These are phyloP conservation scores for Diaporthe ampelina DNA, from an alignment of 2,329 filamentous ascomycete genomes.

Conservation along the genomic window DNA sequence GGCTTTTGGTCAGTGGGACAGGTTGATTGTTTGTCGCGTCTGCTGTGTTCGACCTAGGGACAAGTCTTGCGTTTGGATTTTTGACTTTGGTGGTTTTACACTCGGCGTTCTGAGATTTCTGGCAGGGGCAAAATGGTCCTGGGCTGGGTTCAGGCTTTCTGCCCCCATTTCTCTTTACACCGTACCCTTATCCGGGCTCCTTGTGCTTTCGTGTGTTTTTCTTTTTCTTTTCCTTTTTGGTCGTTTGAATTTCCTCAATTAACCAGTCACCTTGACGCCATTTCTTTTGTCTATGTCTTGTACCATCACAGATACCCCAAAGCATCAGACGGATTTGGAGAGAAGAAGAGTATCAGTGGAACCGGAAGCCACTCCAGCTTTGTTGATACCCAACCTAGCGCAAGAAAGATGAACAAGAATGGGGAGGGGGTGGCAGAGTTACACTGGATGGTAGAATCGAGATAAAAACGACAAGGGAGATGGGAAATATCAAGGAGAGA, in stretches of 20 bases:
- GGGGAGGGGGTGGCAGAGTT: not conserved
- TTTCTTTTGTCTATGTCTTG: conserved; percentile 40
- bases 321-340: conserved; percentile 37
- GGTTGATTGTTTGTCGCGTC: conserved; percentile 1
- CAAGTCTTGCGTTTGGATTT: not conserved
- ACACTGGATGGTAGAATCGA: conserved; percentile 14
- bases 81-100: conserved; percentile 25
- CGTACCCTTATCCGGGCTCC: not conserved
- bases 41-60: conserved; percentile 22
- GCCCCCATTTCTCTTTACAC: conserved; percentile 3
- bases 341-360: conserved; percentile 22
- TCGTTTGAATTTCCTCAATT: conserved; percentile 15
- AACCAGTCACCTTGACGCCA: conserved; percentile 15
- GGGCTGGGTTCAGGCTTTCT: conserved; percentile 30
- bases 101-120: conserved; percentile 34
- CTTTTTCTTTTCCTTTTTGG: not conserved
- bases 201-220: not conserved
- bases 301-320: conserved; percentile 42
- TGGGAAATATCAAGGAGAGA: not conserved
- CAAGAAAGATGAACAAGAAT: conserved; percentile 17
- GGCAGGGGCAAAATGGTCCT: conserved; percentile 13
- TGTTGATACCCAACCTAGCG: conserved; percentile 29
- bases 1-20: not conserved
- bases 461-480: conserved; percentile 16
- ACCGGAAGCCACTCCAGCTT: conserved; percentile 5